Evolutionary conservation across 768 basidiomycete species (phyloP).

Genomic region (Pulveroboletus sp.): DNA sequence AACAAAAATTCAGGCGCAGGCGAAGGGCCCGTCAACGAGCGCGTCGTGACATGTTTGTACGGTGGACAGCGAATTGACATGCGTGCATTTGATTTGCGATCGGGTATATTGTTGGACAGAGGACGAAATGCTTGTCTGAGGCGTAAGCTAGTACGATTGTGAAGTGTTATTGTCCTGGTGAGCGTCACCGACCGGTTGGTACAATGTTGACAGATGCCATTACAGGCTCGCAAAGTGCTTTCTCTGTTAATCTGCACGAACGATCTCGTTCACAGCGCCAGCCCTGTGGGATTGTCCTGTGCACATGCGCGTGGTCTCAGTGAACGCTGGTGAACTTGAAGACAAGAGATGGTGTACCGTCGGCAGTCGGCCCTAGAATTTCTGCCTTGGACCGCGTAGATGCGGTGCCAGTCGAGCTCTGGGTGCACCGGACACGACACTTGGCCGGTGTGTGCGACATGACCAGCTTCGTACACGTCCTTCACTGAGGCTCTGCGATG

Average conservation of each 20-base stretch:
- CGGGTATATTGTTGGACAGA: neutral
- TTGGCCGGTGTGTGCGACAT: neutral
- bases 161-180: neutral
- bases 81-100: neutral
- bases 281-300: neutral
- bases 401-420: neutral
- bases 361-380: neutral
- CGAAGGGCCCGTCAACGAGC: constrained; percentile 18
- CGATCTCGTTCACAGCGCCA: neutral
- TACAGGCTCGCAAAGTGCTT: neutral
- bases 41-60: constrained; percentile 11
- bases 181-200: neutral
- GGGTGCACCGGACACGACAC: neutral
- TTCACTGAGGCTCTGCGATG: neutral
- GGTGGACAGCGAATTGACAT: neutral
- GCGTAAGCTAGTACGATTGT: neutral
- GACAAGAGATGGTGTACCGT: neutral
- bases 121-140: neutral
- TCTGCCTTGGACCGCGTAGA: neutral
- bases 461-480: neutral
- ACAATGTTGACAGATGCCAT: neutral
- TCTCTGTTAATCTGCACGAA: neutral
- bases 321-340: neutral
- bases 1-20: constrained; percentile 40
- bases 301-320: neutral